Evolutionary conservation across 1,284 basidiomycete species (phyloP).

Genomic region (Boletellus deceptivus): DNA sequence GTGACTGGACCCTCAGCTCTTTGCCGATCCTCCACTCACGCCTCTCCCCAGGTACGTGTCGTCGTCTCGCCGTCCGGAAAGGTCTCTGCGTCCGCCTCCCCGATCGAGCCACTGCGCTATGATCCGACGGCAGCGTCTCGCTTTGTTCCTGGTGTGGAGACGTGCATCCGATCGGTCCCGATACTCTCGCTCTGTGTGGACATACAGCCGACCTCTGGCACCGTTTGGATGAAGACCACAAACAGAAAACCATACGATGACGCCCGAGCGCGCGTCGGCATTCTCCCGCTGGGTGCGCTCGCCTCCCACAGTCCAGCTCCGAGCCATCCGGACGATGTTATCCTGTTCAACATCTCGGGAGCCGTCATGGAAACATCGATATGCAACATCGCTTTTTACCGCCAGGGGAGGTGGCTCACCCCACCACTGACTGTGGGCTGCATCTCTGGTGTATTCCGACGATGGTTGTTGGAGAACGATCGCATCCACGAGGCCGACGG

Average conservation of each 20-base stretch:
- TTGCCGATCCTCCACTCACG: neutral
- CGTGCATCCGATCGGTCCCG: slow-evolving; percentile 26
- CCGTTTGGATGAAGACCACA: slow-evolving; percentile 66
- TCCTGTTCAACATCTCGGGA: slow-evolving; percentile 55
- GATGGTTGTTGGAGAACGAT: slow-evolving; percentile 62
- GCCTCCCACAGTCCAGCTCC: neutral
- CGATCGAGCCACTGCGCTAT: slow-evolving; percentile 36
- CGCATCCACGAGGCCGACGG: slow-evolving; percentile 47
- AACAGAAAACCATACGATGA: slow-evolving; percentile 54
- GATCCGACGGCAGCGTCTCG: slow-evolving; percentile 46
- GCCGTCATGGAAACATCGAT: slow-evolving; percentile 63
- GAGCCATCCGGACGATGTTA: slow-evolving; percentile 48
- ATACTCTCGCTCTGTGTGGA: slow-evolving; percentile 52
- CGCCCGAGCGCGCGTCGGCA: slow-evolving; percentile 53
- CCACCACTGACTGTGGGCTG: slow-evolving; percentile 60
- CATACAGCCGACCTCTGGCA: slow-evolving; percentile 47
- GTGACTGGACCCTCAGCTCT: slow-evolving; percentile 17
- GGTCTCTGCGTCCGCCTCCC: slow-evolving; percentile 43
- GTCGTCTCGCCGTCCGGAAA: slow-evolving; percentile 45
- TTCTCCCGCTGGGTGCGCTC: slow-evolving; percentile 35
- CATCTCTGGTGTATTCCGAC: slow-evolving; percentile 64
- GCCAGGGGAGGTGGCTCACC: slow-evolving; percentile 58
- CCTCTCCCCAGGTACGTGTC: slow-evolving; percentile 52
- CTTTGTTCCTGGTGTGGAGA: slow-evolving; percentile 37
- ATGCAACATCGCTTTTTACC: slow-evolving; percentile 66